Base-by-base conservation (phyloP, 345 rosid genomes). In the Gossypium herbaceum region DNA sequence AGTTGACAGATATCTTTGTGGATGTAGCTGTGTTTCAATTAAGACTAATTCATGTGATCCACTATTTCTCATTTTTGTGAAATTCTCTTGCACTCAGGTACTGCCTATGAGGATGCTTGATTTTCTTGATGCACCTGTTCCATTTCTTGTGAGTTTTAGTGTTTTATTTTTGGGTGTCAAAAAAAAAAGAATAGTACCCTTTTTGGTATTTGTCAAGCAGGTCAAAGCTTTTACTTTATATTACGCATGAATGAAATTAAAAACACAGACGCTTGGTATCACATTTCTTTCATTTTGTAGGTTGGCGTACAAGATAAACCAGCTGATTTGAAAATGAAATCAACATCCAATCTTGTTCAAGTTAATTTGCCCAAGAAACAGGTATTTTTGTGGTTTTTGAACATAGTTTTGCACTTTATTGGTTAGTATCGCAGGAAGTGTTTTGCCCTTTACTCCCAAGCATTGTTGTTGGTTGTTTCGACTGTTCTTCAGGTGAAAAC, bases 51-150 rank as follows among this genome's bases (percentile, higher is more conserved):
- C 41, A 34, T 34, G 41, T 34, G 41, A 34, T 34, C 29, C 15
- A 1, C 41, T 41, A 45, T 70, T 27, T 54, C n/a, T 65, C 72
- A 68, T 68, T 24, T n/a, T 64, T 56, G 25, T 73, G 47, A 63
- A 44, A 20, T 20, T 16, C 25, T 43, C 24, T 24, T 73, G 39
- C 68, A 77, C 65, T 25, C 91, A 94, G 99, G 84, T 94, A 84
- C 82, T 94, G 50, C 99, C 99, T 0, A 82, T 80, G 67, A 89
- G 79, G 85, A 92, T 94, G 98, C 79, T 89, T 76, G 99, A 94
- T 84, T 94, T 94, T 87, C 99, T 94, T 58, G 99, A 94, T 71
- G 98, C 99, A 6, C 99, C 99, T 11, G 99, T 94, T 87, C 99
- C 99, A 10, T 94, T 88, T 82, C 82, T 94, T 59, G 99, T 94